Evolutionary conservation across 2,329 filamentous ascomycete species (phyloP).

Genomic region (Dendryphion nanum): DNA sequence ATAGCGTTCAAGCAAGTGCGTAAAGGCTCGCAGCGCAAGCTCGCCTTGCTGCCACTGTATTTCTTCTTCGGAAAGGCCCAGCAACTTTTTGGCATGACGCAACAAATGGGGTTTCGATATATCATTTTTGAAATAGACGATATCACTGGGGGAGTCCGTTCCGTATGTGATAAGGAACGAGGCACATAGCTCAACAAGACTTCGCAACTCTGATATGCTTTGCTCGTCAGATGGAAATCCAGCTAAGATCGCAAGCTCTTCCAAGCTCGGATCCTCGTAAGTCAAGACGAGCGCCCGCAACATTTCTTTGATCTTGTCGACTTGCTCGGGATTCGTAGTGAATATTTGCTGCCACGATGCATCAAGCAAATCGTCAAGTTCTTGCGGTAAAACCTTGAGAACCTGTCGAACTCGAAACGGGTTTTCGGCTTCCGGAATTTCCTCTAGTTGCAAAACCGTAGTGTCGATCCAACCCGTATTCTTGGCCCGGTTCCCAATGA

Average conservation of each 20-base stretch:
- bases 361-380: slow-evolving; percentile 2
- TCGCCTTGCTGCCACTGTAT: slow-evolving; percentile 18
- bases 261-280: slow-evolving; percentile 17
- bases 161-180: too few species aligned
- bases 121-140: slow-evolving; percentile 7
- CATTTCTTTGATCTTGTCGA: slow-evolving; percentile 26
- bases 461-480: neutral
- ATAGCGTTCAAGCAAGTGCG: slow-evolving; percentile 8
- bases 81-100: slow-evolving; percentile 16
- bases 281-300: slow-evolving; percentile 15
- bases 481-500: neutral
- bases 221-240: slow-evolving; percentile 14
- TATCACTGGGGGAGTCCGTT: slow-evolving; percentile 18
- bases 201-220: slow-evolving; percentile 9
- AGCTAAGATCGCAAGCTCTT: slow-evolving; percentile 23
- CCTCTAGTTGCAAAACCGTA: neutral
- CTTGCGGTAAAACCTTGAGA: neutral
- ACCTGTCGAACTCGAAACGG: slow-evolving; percentile 3
- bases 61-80: slow-evolving; percentile 14
- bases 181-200: neutral
- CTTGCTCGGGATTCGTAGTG: slow-evolving; percentile 4
- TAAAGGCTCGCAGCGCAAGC: slow-evolving; percentile 9
- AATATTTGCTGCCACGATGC: neutral
- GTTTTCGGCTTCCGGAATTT: too few species aligned
- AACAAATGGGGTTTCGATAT: slow-evolving; percentile 19